A percentile compares a stretch with the other conserved stretches of the same genome.
phyloP scores from a whole-genome alignment of 306 rosid species.

The Pyrus pyrifolia region DNA sequence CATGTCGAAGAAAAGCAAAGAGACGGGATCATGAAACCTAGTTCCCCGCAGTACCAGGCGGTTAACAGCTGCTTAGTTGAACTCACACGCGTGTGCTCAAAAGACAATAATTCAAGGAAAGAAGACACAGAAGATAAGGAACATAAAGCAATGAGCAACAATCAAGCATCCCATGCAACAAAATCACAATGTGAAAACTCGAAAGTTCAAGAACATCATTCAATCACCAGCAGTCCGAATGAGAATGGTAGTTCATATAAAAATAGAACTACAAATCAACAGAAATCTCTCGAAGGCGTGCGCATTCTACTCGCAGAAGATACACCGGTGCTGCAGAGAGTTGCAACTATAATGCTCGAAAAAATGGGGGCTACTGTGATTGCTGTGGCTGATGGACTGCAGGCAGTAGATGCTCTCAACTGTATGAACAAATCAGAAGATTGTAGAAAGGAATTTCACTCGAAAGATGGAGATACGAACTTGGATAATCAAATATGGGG shows the following conservation, averaged over 20 bases:
- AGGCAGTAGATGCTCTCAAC: conserved; percentile 80
- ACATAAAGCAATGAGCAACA: not conserved
- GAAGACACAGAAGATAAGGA: conserved; percentile 25
- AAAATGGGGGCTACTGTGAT: conserved; percentile 91
- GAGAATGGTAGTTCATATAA: conserved; percentile 33
- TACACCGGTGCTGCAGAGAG: conserved; percentile 90
- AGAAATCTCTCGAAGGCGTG: conserved; percentile 75
- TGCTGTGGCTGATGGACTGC: conserved; percentile 86
- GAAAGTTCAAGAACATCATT: conserved; percentile 24
- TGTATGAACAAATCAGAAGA: conserved; percentile 41
- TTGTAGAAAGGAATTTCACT: conserved; percentile 29
- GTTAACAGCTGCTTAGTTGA: conserved; percentile 45
- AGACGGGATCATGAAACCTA: conserved; percentile 22
- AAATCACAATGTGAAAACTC: conserved; percentile 25
- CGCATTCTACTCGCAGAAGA: conserved; percentile 92
- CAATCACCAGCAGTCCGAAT: conserved; percentile 7
- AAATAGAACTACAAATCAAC: conserved; percentile 26
- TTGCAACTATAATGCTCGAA: conserved; percentile 94
- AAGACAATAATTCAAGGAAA: conserved; percentile 30
- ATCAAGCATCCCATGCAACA: not conserved
- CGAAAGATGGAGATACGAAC: conserved; percentile 35
- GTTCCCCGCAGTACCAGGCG: conserved; percentile 33
- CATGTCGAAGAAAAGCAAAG: conserved; percentile 32
- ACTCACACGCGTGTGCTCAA: conserved; percentile 33
- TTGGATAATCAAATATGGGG: conserved; percentile 33